Percentiles rank a stretch among this genome's conserved stretches.
Evolutionary conservation across 805 yeast genomes (phyloP).

Genomic region (Debaryomyces prosopidis): DNA sequence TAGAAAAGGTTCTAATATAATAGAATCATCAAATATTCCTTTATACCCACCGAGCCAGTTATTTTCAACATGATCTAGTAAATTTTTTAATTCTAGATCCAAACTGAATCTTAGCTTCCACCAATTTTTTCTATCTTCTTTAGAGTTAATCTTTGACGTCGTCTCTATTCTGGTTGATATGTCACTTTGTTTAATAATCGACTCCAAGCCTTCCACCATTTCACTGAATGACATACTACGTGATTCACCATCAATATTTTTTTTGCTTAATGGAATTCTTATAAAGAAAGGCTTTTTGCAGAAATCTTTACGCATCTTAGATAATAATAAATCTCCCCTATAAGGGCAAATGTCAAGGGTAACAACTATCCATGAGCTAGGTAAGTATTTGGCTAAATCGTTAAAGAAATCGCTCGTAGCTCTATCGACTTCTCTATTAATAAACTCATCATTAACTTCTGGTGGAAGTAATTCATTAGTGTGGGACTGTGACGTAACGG

Average conservation of each 20-base stretch:
- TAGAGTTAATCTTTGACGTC: constrained; percentile 52
- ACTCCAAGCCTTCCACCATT: constrained; percentile 27
- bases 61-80: constrained; percentile 60
- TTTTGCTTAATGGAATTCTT: constrained; percentile 49
- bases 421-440: constrained; percentile 1
- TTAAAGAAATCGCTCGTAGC: constrained; percentile 5
- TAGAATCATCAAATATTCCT: constrained; percentile 52
- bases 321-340: constrained; percentile 58
- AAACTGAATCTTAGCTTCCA: constrained; percentile 69
- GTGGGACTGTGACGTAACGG: neutral
- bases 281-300: constrained; percentile 43
- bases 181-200: constrained; percentile 63
- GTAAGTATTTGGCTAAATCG: constrained; percentile 12
- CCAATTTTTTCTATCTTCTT: constrained; percentile 69
- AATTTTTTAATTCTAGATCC: constrained; percentile 53
- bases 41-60: constrained; percentile 79
- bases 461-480: constrained; percentile 12
- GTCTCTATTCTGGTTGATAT: constrained; percentile 54
- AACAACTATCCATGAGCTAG: constrained; percentile 54
- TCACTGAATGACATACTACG: constrained; percentile 38
- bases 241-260: constrained; percentile 40
- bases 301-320: constrained; percentile 36
- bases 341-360: constrained; percentile 59
- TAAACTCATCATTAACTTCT: constrained; percentile 6
- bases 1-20: neutral